Percentiles rank a stretch among this genome's conserved stretches.
These are phyloP conservation scores for Fusarium citri DNA, from an alignment of 2,329 filamentous ascomycete genomes.

Conservation along the genomic window DNA sequence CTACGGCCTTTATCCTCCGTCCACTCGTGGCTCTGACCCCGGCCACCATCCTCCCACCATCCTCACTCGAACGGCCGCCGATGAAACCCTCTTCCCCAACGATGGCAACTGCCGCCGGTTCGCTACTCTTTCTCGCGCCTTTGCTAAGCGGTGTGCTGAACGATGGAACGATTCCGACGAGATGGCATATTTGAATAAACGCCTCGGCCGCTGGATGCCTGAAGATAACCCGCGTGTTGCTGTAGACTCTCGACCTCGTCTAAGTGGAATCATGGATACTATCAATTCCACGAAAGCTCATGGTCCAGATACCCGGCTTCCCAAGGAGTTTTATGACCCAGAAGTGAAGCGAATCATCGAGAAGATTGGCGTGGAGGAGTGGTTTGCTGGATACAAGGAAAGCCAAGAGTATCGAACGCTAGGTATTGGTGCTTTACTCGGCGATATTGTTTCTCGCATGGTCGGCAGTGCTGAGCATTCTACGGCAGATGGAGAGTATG, in stretches of 20 bases:
- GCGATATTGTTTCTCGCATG: constrained; percentile 84
- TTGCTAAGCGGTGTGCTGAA: constrained; percentile 76
- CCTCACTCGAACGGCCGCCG: constrained; percentile 70
- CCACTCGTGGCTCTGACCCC: constrained; percentile 53
- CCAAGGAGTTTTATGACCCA: constrained; percentile 86
- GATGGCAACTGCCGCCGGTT: constrained; percentile 80
- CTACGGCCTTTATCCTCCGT: constrained; percentile 76
- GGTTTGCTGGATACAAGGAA: constrained; percentile 89
- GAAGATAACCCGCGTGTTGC: constrained; percentile 74
- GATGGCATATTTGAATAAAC: constrained; percentile 83
- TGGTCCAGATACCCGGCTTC: constrained; percentile 77
- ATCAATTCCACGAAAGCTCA: constrained; percentile 91
- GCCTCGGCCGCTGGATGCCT: constrained; percentile 89
- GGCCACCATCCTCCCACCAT: constrained; percentile 72
- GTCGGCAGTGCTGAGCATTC: constrained; percentile 70
- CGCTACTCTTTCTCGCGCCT: constrained; percentile 74
- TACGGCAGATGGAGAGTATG: constrained; percentile 65
- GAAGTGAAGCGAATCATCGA: constrained; percentile 76
- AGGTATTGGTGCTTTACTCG: constrained; percentile 86
- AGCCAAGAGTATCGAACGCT: constrained; percentile 87
- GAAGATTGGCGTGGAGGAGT: constrained; percentile 87
- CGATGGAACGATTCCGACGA: constrained; percentile 82
- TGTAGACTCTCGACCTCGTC: constrained; percentile 84
- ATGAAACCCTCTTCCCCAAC: constrained; percentile 86
- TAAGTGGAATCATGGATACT: constrained; percentile 94